Evolutionary conservation across 1,139 yeast genomes (phyloP).

Genomic region (Blastobotrys ciferrii): DNA sequence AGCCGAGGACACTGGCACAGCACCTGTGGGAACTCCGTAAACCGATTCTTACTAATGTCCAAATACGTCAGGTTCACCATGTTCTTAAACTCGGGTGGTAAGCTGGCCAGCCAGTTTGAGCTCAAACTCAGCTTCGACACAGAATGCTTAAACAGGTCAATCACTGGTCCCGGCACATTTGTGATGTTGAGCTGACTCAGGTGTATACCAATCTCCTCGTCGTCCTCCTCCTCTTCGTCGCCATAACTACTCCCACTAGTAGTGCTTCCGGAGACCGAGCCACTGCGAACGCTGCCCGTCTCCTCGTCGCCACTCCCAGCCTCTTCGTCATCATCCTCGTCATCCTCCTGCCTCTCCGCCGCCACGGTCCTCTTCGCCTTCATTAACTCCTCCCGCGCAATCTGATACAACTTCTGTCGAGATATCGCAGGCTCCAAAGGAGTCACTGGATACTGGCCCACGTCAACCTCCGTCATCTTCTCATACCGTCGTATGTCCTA

Average conservation of each 20-base stretch:
- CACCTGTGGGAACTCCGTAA: conserved; percentile 53
- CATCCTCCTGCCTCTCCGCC: conserved; percentile 8
- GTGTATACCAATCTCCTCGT: conserved; percentile 26
- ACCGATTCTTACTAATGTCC: conserved; percentile 62
- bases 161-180: conserved; percentile 40
- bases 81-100: conserved; percentile 50
- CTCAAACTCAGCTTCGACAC: conserved; percentile 56
- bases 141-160: conserved; percentile 39
- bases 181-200: conserved; percentile 39
- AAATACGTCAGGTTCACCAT: conserved; percentile 55
- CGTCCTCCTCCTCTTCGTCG: conserved; percentile 19
- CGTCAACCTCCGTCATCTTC: conserved; percentile 11
- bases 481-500: not conserved
- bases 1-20: conserved; percentile 44
- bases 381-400: conserved; percentile 24
- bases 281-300: conserved; percentile 1
- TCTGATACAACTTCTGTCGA: conserved; percentile 19
- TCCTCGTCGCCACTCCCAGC: conserved; percentile 15
- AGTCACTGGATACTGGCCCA: conserved; percentile 13
- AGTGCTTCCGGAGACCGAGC: not conserved
- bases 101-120: conserved; percentile 46
- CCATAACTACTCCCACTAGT: not conserved
- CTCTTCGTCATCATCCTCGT: conserved; percentile 15
- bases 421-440: conserved; percentile 22
- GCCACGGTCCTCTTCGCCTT: conserved; percentile 6